Base-by-base conservation (phyloP, 202 grass and related monocot species). In the Digitaria exilis region DNA sequence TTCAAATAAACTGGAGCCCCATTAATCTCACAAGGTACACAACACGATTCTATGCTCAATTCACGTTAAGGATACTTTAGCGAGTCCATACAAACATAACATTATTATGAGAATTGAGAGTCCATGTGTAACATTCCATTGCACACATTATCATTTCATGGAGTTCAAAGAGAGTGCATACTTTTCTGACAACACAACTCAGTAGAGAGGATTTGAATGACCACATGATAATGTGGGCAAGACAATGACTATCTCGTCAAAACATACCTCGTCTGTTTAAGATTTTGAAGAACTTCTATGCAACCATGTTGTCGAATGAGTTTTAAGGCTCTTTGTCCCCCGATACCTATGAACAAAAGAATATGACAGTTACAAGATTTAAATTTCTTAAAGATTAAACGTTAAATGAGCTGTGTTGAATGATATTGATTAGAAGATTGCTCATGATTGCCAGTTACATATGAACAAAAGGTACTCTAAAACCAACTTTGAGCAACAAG, bases 301-400 rank as follows among this genome's bases (percentile, higher is more conserved):
- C 80, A 90, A 83, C 92, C 89, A 87, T 95, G 83, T 52, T 95
- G 76, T 39, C 89, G 89, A 73, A 98, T 95, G 87, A 98, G 90
- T 88, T 98, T 98, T 69, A 95, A 84, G 57, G 92, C 92, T 69
- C 87, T 93, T 82, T 95, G 96, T 79, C 92, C 92, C 54, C 96
- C 96, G 81, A 98, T 98, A 75, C 96, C 96, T 98, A 87, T 43
- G 19, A 45, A 75, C 56, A 61, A 12, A 80, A 54, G 45, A 75
- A 59, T n/a, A n/a, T 43, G 42, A 48, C 69, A 79, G 9, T 56
- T 73, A 74, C 67, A 70, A 17, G 62, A 13, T 46, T 72, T 41
- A 77, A 46, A 77, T 46, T 30, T 39, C 7, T 75, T 76, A 73
- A n/a, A n/a, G n/a, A n/a, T n/a, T n/a, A n/a, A n/a, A 41, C 18